phyloP scores from a whole-genome alignment of 169 alveolate species.

The Plasmodium cynomolgi region DNA sequence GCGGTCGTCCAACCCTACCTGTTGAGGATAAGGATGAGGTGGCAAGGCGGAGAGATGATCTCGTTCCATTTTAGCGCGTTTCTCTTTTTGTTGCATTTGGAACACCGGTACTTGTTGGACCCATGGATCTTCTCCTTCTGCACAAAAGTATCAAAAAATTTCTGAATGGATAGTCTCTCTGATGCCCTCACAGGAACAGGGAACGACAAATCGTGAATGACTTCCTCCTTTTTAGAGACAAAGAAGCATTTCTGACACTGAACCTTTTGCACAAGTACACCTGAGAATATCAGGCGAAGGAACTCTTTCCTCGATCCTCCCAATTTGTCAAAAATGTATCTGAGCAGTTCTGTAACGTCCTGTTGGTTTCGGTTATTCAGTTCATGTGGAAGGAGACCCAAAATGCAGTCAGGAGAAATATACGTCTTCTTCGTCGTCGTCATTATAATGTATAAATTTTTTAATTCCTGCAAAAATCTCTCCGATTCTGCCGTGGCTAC shows the following conservation, averaged over 20 bases:
- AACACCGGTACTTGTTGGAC: conserved; percentile 83
- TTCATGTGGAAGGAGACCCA: conserved; percentile 78
- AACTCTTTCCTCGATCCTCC: conserved; percentile 80
- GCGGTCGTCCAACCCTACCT: conserved; percentile 42
- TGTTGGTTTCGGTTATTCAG: conserved; percentile 81
- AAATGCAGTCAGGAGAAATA: conserved; percentile 73
- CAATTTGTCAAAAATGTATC: conserved; percentile 78
- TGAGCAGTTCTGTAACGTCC: conserved; percentile 84
- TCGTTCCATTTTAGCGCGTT: conserved; percentile 86
- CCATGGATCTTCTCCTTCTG: conserved; percentile 83
- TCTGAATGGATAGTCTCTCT: conserved; percentile 77
- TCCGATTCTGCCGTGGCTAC: background rate
- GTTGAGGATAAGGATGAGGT: conserved; percentile 83
- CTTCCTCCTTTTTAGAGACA: conserved; percentile 80
- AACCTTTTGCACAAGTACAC: conserved; percentile 82
- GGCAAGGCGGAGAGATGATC: conserved; percentile 88
- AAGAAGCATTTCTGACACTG: conserved; percentile 81
- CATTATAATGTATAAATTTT: conserved; percentile 76
- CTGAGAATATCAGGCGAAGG: conserved; percentile 84
- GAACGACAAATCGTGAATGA: conserved; percentile 81
- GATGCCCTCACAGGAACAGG: conserved; percentile 71
- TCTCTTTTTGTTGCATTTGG: conserved; percentile 80
- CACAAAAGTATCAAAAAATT: conserved; percentile 80
- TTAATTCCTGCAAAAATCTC: conserved; percentile 26
- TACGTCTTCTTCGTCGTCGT: conserved; percentile 75